Evolutionary conservation across 768 basidiomycete genomes (phyloP), one percentile per base, ranked within the genome.

Genomic region (Naganishia antarctica): DNA sequence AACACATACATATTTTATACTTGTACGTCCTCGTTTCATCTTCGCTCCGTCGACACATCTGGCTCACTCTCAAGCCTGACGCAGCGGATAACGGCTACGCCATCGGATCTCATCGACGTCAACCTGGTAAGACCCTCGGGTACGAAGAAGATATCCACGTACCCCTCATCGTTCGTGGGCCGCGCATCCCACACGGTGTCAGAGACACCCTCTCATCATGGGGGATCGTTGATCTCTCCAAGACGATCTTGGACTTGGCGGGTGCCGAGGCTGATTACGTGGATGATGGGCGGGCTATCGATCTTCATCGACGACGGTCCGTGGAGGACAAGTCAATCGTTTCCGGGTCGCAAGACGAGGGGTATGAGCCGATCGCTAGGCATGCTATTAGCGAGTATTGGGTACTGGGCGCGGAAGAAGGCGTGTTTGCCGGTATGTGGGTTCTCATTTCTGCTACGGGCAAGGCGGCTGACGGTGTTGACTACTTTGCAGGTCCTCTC

Each of bases 121-220:
- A 67, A 18, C 67, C 71, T 1, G 68, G 70, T 0, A 72, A 72
- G 62, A 70, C 70, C 1, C 48, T 67, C 0, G 64, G 64, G 0
- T 70, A 67, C 43, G 71, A 72, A 47, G 70, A 70, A 47, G 71
- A 72, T 45, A 69, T 72, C 61, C 48, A 66, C 57, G 44, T 66
- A 34, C 67, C 64, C 16, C 47, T 68, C 34, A 61, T 70, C 29
- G 70, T 70, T 8, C 70, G 70, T 5, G 68, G 68, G 8, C 70
- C 70, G 0, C 18, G 26, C 15, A 60, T 67, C 11, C 59, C 62
- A 0, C 18, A 32, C 1, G 68, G 68, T 6, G 6, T 63, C 8
- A 46, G 46, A 40, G 65, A 69, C 53, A n/a, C 28, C 21, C 15
- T 40, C 9, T 69, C 70, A 3, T 64, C 62, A 37, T 67, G 68